Conservation (phyloP, 192 early-diverging fungal genomes). For the Backusella mclennaniae region DNA sequence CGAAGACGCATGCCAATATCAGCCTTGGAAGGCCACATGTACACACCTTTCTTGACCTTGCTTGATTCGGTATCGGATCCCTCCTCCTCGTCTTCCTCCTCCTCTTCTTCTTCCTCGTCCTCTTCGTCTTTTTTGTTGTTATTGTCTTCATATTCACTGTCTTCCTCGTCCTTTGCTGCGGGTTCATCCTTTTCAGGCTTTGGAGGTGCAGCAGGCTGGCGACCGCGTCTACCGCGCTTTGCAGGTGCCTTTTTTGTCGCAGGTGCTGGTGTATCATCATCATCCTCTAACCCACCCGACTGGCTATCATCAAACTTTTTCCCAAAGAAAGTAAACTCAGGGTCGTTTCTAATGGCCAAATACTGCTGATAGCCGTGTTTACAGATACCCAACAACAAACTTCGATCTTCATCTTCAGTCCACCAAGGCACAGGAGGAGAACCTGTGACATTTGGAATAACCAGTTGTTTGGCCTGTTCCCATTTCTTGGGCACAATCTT, state of each 20-base stretch:
- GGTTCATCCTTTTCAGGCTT: not conserved
- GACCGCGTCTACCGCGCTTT: slow-evolving; percentile 1
- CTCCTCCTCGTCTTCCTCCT: not conserved
- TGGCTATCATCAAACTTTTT: slow-evolving; percentile 46
- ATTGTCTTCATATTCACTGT: not conserved
- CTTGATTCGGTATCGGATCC: not conserved
- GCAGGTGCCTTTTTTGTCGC: not conserved
- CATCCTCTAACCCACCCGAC: slow-evolving; percentile 33
- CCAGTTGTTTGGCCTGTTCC: slow-evolving; percentile 57
- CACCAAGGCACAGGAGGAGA: slow-evolving; percentile 61
- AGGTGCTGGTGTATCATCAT: slow-evolving; percentile 13
- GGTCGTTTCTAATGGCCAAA: slow-evolving; percentile 46
- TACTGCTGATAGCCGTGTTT: slow-evolving; percentile 72
- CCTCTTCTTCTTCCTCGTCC: not conserved
- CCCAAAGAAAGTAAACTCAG: slow-evolving; percentile 53
- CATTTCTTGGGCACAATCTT: slow-evolving; percentile 65
- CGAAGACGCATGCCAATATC: slow-evolving; percentile 59
- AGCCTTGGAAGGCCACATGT: slow-evolving; percentile 59
- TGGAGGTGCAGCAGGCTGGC: not conserved
- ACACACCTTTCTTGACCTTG: slow-evolving; percentile 16
- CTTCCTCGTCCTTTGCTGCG: not conserved
- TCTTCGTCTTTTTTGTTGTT: not conserved
- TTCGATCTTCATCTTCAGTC: slow-evolving; percentile 75
- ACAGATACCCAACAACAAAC: slow-evolving; percentile 73
- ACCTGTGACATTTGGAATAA: slow-evolving; percentile 66